phyloP scores from a whole-genome alignment of 345 rosid genomes.

The Citrus unshiu region DNA sequence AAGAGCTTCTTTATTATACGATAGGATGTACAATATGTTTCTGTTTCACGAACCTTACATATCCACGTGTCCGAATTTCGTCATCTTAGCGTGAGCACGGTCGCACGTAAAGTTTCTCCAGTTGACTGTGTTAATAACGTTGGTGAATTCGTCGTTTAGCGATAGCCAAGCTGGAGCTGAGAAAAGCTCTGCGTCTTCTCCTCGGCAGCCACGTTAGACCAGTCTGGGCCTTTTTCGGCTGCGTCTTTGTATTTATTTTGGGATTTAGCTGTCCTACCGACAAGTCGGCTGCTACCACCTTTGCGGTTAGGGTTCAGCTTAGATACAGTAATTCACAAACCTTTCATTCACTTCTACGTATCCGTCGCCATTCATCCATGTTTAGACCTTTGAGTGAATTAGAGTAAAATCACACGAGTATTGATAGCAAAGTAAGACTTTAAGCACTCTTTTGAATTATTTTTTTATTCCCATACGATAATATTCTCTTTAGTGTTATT shows the following conservation, averaged over 20 bases:
- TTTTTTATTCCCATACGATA: no score
- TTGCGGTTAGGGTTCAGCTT: background rate
- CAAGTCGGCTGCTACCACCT: background rate
- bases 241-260: background rate
- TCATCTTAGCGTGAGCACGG: no score
- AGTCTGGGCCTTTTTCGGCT: background rate
- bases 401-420: background rate
- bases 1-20: no score
- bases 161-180: background rate
- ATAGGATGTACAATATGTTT: no score
- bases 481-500: no score
- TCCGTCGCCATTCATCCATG: no score
- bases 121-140: conserved; percentile 13
- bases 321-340: no score
- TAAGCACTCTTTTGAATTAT: no score
- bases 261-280: conserved; percentile 8
- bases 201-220: conserved; percentile 33
- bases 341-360: no score
- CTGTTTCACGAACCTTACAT: no score
- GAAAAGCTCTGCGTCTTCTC: conserved; percentile 7
- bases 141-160: conserved; percentile 20
- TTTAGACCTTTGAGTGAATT: background rate
- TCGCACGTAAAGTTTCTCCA: background rate
- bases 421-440: no score
- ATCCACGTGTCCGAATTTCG: no score